Evolutionary conservation across 2,329 filamentous ascomycete genomes (phyloP), one percentile per base, ranked within the genome.

Genomic region (Chalara sp.): DNA sequence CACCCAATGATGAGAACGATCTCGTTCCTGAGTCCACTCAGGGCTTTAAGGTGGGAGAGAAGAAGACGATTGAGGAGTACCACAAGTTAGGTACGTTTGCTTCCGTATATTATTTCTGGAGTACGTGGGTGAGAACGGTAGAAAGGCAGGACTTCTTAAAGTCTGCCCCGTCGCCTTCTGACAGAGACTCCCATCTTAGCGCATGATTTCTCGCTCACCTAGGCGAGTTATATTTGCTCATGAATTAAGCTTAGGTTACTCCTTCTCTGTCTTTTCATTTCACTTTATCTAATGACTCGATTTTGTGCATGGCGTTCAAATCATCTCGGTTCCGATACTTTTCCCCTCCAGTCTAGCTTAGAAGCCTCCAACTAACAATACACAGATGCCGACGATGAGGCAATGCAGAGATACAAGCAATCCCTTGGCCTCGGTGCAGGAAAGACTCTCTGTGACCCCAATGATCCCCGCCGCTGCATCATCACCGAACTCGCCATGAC

Each of bases 11-110:
- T 66, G 76, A 84, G 58, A 80, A 88, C 56, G 92, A 97, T 65
- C 82, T 92, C 61, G 77, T 87, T 70, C 86, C 89, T 58, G 87
- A 93, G 75, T 80, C 86, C 74, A 96, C 91, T 60, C 85, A 91
- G 74, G 92, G 92, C 68, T 97, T 96, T 85, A 96, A 95, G 83
- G 87, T 96, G 67, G 91, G 89, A 61, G 89, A 96, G 81, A 96
- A 96, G 85, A 96, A 97, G 81, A 95, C 89, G 63, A 79, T 99
- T 66, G 88, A 92, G 58, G 88, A 96, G 72, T 96, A 96, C 74
- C 80, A 92, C 67, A 79, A 96, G 70, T 86, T 99, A 73, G 93
- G 90, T 95, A 76, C 66, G 87, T 61, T 51, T 12, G 7, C n/a
- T 40, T 39, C 21, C 31, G 21, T n/a, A 8, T 2, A 37, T n/a